Base-by-base conservation (phyloP, 306 rosid genomes). In the Quercus dentata region DNA sequence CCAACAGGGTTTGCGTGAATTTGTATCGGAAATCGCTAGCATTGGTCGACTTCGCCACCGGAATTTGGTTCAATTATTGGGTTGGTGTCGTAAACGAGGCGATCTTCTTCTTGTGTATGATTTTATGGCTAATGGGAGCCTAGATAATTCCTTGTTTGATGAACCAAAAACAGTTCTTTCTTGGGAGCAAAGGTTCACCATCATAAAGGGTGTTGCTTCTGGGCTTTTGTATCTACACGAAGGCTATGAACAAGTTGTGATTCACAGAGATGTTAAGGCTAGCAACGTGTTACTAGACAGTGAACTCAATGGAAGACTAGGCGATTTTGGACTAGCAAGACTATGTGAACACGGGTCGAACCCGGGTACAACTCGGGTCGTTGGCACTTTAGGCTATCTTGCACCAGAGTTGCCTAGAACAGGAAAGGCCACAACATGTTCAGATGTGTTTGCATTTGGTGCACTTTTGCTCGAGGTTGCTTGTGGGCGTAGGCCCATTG, bases 221-320 rank as follows among this genome's bases (percentile, higher is more conserved):
- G 98, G 86, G 8, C 88, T 94, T 70, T 54, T 90, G 4, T 94
- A 94, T 79, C 76, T 94, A 2, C 98, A 94, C 77, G 98, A 94
- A 75, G 98, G 93, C 5, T 94, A 86, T 61, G 97, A 90, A 61
- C 94, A 94, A 28, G 90, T 90, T 59, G 98, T 94, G 31, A 73
- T 94, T 67, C 98, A 94, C 67, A 82, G 98, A 70, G 98, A 94
- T 57, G 91, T 94, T 63, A 94, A 94, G 71, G 95, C 98, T 5
- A 91, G 98, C 69, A 94, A 94, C 51, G 97, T 94, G 73, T 51
- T 94, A 62, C 81, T 94, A 3, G 98, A 94, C 80, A 44, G 64
- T 20, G 98, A 94, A 68, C 73, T 94, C 41, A 91, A 90, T 58
- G 98, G 97, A 31, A 90, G 80, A 57, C 70, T 94, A 0, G 95